These are phyloP conservation scores for Lyophyllum semitale DNA, from an alignment of 768 basidiomycete genomes.

Conservation along the genomic window DNA sequence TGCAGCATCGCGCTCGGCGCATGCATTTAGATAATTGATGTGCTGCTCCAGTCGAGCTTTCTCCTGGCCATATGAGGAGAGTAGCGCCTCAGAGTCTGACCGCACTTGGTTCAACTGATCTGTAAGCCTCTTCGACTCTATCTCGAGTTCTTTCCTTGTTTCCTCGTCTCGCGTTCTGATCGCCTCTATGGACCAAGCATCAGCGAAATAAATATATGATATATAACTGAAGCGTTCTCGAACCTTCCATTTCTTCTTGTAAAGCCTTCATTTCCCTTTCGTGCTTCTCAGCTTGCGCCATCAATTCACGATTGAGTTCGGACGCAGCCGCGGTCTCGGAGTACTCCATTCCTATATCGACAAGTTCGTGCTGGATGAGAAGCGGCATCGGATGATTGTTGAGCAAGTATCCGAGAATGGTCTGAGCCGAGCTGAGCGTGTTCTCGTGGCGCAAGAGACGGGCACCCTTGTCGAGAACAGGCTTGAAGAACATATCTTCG, in stretches of 20 bases:
- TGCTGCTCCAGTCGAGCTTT: neutral
- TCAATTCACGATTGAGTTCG: neutral
- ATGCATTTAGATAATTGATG: neutral
- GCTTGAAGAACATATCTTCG: neutral
- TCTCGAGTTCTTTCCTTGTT: neutral
- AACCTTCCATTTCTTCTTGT: neutral
- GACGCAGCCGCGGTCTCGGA: constrained; percentile 39
- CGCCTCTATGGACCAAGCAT: neutral
- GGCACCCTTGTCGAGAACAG: neutral
- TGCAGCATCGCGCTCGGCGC: no score
- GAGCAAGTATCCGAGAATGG: neutral
- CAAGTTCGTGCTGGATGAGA: constrained; percentile 19
- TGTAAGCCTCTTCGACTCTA: neutral
- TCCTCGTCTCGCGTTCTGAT: neutral
- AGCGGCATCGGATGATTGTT: neutral
- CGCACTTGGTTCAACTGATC: neutral
- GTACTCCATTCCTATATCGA: constrained; percentile 37
- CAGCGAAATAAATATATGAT: neutral
- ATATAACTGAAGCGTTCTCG: neutral
- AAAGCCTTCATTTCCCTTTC: neutral
- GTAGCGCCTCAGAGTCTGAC: neutral
- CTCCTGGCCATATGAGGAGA: neutral
- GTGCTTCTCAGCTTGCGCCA: neutral
- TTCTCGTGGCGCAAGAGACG: neutral
- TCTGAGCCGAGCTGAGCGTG: neutral